Evolutionary conservation across 2,329 filamentous ascomycete species (phyloP), one percentile per base, ranked within the genome.

Genomic region (Chalaropsis ovoidea): DNA sequence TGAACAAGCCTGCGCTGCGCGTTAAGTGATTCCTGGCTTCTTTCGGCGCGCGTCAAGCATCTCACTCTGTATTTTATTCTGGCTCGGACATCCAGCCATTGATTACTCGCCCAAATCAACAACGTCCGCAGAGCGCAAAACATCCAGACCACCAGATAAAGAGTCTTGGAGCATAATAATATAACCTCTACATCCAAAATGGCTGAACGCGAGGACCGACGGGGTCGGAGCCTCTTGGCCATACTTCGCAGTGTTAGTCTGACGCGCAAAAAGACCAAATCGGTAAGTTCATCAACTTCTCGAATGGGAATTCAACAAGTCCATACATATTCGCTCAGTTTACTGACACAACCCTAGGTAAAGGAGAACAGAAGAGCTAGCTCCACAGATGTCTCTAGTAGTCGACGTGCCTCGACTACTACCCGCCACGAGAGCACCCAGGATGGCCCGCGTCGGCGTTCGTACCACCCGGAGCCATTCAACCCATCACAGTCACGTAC

Each of bases 201-300:
- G 66, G 42, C 52, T 22, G 66, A 67, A 45, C 60, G 66, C 10
- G 60, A 67, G 54, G 66, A 67, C 62, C 66, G 66, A 49, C 63
- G 66, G 61, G 62, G 64, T 42, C 64, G 64, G 41, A 56, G 60
- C 24, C 31, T 64, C 52, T 63, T 61, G 56, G 47, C 61, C 52
- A 65, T 67, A 24, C 52, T 67, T 42, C 66, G 66, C 63, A 67
- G 66, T 67, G 66, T 67, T 65, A 67, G 66, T 65, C 63, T 67
- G 43, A 58, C 66, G 63, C 63, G 66, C 42, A 65, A 65, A 56
- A 42, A 52, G 56, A 65, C 62, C 24, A 65, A 65, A 65, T 60
- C 63, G 24, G 63, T 65, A 39, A 61, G 63, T 65, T 61, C 13
- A 24, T 17, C 27, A 6, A 45, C 7, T 52, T 49, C 45, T 47